Base-by-base conservation (phyloP, 768 basidiomycete genomes). In the Tulasnella sp. region DNA sequence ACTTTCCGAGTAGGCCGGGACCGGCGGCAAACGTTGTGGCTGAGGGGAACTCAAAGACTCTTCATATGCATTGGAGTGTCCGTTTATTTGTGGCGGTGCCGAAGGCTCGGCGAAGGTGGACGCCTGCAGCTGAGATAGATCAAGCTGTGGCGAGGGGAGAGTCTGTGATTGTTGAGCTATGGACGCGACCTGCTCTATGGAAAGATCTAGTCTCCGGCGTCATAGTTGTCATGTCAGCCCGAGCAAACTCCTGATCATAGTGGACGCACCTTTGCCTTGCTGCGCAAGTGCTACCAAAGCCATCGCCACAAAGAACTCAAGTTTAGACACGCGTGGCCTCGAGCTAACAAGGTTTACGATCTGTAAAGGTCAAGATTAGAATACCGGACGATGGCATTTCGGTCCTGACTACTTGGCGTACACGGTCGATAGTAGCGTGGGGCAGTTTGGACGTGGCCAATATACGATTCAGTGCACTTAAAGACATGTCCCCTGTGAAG, bases 261-360 rank as follows among this genome's bases (percentile, higher is more conserved):
- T 21, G 13, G 4, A 65, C 72, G 24, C 58, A 86, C 88, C 88
- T 79, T 84, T 83, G 3, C 82, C 84, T 4, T 81, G 74, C 71
- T 97, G 93, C 4, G 88, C 89, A 3, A 95, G 74, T 1, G 89
- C 88, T 47, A 88, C 89, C 13, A 97, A 76, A 10, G 88, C 90
- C 24, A 97, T 72, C 9, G 91, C 88, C 10, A 94, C 88, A 69
- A 88, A 94, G 75, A 95, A 94, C 68, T 97, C 93, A 59, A 85
- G 81, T 65, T 83, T 88, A 7, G 89, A 88, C 38, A 97, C 86
- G 52, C 84, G 78, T 45, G 87, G 78, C 61, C 79, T 79, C 32
- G 85, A 84, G 71, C 87, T 88, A 54, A 92, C 90, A 21, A 94
- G 76, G 70, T 87, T 91, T 58, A 96, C 86, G 66, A 97, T 94